A percentile compares a stretch with the other conserved stretches of the same genome.
Conservation (phyloP, 495 filamentous ascomycete species). For the Hypoxylon trugodes region DNA sequence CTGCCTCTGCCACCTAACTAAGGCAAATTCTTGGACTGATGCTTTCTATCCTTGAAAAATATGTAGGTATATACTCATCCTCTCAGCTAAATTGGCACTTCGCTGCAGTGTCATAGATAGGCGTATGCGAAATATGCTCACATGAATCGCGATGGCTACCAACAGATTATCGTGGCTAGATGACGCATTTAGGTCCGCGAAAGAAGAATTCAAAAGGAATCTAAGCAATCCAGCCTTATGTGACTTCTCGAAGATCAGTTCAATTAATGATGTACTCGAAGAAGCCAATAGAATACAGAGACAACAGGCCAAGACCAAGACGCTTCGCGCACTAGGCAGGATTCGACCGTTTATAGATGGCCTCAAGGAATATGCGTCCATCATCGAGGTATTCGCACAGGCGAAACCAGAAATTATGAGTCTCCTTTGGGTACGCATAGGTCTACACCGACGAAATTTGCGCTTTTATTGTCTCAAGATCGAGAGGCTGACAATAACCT, state of each 20-base stretch:
- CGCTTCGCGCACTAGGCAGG: constrained; percentile 20
- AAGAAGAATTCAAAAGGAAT: constrained; percentile 26
- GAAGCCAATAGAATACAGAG: constrained; percentile 22
- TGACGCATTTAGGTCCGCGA: constrained; percentile 21
- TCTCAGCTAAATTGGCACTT: background rate
- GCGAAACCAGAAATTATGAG: constrained; percentile 24
- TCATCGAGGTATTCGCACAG: constrained; percentile 23
- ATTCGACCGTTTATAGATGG: constrained; percentile 19
- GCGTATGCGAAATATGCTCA: background rate
- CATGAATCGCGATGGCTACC: constrained; percentile 1
- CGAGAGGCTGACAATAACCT: background rate
- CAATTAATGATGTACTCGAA: constrained; percentile 16
- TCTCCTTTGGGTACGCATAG: constrained; percentile 22
- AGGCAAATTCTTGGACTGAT: no score
- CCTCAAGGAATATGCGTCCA: constrained; percentile 20
- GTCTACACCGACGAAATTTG: background rate
- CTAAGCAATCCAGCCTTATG: constrained; percentile 25
- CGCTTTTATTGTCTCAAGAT: background rate
- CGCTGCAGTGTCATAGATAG: background rate
- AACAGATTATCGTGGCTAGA: constrained; percentile 15
- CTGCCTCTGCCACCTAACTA: no score
- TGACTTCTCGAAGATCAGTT: constrained; percentile 21
- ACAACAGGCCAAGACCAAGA: constrained; percentile 24
- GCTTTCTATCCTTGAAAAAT: no score
- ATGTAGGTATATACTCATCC: no score